Conservation (phyloP, 176 grass and related monocot species). For the Dactylis glomerata region DNA sequence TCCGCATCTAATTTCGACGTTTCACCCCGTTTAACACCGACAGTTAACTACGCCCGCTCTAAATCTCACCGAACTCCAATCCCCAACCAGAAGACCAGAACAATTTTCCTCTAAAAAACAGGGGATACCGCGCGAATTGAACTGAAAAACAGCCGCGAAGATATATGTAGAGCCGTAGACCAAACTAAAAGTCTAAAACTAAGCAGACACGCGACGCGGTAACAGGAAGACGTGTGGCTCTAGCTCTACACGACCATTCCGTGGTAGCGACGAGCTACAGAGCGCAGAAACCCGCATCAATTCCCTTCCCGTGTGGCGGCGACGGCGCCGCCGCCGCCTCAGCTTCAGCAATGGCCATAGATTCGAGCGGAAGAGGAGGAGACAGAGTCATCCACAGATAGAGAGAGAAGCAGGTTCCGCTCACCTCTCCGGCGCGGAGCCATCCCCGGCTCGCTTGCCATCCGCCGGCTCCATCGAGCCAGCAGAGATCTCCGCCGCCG, state of each 20-base stretch:
- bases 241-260: neutral
- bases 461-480: slow-evolving; percentile 36
- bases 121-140: neutral
- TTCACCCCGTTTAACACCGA: neutral
- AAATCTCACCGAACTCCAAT: neutral
- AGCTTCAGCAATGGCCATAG: slow-evolving; percentile 28
- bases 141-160: neutral
- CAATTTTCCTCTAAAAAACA: neutral
- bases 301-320: neutral
- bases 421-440: slow-evolving; percentile 40
- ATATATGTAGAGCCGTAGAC: neutral
- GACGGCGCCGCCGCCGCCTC: neutral
- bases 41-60: neutral
- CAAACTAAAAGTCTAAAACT: too few relatives aligned
- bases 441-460: neutral
- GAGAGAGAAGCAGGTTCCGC: neutral
- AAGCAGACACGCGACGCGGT: neutral
- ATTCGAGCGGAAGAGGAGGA: neutral
- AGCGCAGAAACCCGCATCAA: neutral
- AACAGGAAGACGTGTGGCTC: neutral
- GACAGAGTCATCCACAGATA: neutral
- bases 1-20: neutral
- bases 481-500: neutral
- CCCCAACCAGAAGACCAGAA: neutral
- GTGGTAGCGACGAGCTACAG: neutral